A percentile compares a stretch with the other conserved stretches of the same genome.
These are phyloP conservation scores for Penicillium sp. DNA, from an alignment of 2,329 filamentous ascomycete species.

Conservation along the genomic window DNA sequence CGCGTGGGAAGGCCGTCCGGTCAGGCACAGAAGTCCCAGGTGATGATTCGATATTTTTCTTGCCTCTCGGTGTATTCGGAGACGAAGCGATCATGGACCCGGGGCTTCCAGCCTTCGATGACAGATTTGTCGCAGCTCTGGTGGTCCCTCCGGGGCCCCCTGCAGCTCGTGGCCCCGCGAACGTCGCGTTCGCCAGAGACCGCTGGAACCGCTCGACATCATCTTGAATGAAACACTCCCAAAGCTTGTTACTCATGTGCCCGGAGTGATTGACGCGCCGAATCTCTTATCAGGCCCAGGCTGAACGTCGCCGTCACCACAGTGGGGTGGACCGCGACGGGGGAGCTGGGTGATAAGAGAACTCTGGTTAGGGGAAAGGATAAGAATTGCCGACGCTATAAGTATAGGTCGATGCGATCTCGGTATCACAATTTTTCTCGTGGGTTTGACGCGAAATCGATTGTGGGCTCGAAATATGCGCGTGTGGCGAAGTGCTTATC, in stretches of 20 bases:
- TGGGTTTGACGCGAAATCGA: constrained; percentile 13
- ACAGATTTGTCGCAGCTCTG: constrained; percentile 16
- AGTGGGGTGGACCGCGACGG: constrained; percentile 80
- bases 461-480: constrained; percentile 20
- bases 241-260: constrained; percentile 94
- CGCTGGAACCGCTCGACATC: constrained; percentile 94
- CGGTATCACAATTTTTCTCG: constrained; percentile 2
- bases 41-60: constrained; percentile 44
- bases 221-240: constrained; percentile 96
- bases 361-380: constrained; percentile 21
- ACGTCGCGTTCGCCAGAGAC: constrained; percentile 70
- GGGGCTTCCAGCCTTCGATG: constrained; percentile 32
- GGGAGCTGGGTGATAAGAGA: constrained; percentile 45
- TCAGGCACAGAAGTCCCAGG: constrained; percentile 52
- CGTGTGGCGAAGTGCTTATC: constrained; percentile 21
- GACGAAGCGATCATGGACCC: constrained; percentile 33
- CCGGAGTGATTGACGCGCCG: constrained; percentile 36
- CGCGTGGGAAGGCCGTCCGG: constrained; percentile 22
- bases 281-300: constrained; percentile 56
- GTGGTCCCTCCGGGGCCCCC: constrained; percentile 26
- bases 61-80: constrained; percentile 49
- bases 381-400: constrained; percentile 10
- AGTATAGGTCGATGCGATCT: constrained; percentile 19
- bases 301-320: constrained; percentile 88
- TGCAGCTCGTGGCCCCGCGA: constrained; percentile 33